These are phyloP conservation scores for Delitschia confertaspora DNA, from an alignment of 495 filamentous ascomycete species.

Conservation along the genomic window DNA sequence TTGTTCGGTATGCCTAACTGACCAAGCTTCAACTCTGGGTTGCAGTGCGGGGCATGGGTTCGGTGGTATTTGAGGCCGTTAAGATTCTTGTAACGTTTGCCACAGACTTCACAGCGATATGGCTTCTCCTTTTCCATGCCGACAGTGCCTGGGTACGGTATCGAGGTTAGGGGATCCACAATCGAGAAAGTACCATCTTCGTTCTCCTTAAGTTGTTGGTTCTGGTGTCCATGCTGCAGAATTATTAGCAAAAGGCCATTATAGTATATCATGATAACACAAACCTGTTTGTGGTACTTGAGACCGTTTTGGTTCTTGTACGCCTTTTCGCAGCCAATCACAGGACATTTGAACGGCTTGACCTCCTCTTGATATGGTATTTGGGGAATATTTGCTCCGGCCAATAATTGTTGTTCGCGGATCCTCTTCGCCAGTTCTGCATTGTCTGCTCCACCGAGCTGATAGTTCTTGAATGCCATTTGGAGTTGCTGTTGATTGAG, in stretches of 20 bases:
- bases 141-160: conserved; percentile 87
- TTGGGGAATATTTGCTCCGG: conserved; percentile 33
- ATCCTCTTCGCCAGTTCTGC: conserved; percentile 62
- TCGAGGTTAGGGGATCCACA: conserved; percentile 88
- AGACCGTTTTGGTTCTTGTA: conserved; percentile 99
- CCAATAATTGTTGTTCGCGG: conserved; percentile 64
- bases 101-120: conserved; percentile 90
- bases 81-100: conserved; percentile 98
- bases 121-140: conserved; percentile 99
- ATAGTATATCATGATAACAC: conserved; percentile 26
- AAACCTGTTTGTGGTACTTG: conserved; percentile 73
- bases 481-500: conserved; percentile 48
- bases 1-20: conserved; percentile 22
- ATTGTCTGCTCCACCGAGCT: conserved; percentile 55
- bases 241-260: conserved; percentile 34
- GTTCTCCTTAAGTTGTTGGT: conserved; percentile 91
- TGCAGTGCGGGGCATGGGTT: conserved; percentile 35
- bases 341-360: conserved; percentile 94
- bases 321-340: conserved; percentile 97
- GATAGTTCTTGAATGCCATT: conserved; percentile 58
- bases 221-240: conserved; percentile 80
- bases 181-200: conserved; percentile 95
- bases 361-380: conserved; percentile 49
- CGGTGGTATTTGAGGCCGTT: conserved; percentile 50
- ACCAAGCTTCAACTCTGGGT: conserved; percentile 34